A percentile compares a stretch with the other conserved stretches of the same genome.
These are phyloP conservation scores for Phytophthora pini DNA, from an alignment of 352 stramenopile species.

Conservation along the genomic window DNA sequence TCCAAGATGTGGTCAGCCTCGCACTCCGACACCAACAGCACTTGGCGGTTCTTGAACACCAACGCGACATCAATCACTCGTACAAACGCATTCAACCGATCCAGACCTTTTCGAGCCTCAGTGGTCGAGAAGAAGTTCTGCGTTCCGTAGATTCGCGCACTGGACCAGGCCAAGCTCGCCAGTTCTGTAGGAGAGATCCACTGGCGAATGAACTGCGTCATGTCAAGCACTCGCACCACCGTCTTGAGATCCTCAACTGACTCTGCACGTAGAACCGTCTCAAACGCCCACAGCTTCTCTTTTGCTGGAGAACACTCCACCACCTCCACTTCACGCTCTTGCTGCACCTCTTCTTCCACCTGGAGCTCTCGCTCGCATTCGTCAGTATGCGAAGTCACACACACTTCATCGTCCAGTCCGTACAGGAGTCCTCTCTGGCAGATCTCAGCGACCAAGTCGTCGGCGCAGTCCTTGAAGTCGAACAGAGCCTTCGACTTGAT, in stretches of 20 bases:
- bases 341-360: constrained; percentile 53
- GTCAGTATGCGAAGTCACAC: constrained; percentile 47
- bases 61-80: too few relatives aligned
- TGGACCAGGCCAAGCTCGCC: constrained; percentile 33
- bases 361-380: constrained; percentile 72
- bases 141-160: constrained; percentile 40
- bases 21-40: too few relatives aligned
- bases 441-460: constrained; percentile 27
- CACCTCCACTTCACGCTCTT: constrained; percentile 32
- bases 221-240: constrained; percentile 2
- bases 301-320: constrained; percentile 7
- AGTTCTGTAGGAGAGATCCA: constrained; percentile 20
- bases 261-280: constrained; percentile 12
- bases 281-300: constrained; percentile 29
- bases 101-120: neutral
- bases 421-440: constrained; percentile 19
- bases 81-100: constrained; percentile 25
- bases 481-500: constrained; percentile 28
- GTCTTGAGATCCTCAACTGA: constrained; percentile 24
- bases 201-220: constrained; percentile 15
- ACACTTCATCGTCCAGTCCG: constrained; percentile 50
- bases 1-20: too few relatives aligned
- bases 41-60: too few relatives aligned
- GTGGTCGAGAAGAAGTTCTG: constrained; percentile 56
- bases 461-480: constrained; percentile 2